A percentile compares a stretch with the other conserved stretches of the same genome.
Evolutionary conservation across 1,139 yeast species (phyloP).

Genomic region (Candida sanyaensis): DNA sequence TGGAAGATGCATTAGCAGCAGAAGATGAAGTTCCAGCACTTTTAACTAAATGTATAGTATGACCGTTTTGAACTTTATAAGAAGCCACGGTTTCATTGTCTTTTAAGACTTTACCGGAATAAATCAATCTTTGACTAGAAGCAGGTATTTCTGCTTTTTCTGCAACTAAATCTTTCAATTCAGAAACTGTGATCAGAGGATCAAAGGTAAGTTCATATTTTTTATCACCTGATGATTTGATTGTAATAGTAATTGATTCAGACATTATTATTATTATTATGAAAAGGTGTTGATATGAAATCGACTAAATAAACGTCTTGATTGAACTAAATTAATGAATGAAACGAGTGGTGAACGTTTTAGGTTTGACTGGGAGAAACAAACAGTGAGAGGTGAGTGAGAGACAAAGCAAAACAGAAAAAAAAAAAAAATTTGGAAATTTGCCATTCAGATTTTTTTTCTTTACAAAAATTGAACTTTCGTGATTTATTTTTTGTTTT

Average conservation of each 20-base stretch:
- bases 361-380: not conserved
- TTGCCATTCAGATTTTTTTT: constrained; percentile 1
- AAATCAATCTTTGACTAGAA: constrained; percentile 81
- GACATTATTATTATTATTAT: constrained; percentile 23
- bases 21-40: constrained; percentile 41
- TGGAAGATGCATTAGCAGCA: constrained; percentile 21
- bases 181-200: constrained; percentile 57
- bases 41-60: constrained; percentile 86
- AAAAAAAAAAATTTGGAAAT: not conserved
- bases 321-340: too few species aligned
- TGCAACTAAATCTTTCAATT: constrained; percentile 68
- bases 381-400: not conserved
- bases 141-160: constrained; percentile 64
- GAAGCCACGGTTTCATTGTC: constrained; percentile 72
- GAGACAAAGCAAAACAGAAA: not conserved
- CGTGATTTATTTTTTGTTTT: too few species aligned
- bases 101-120: constrained; percentile 90
- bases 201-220: constrained; percentile 68
- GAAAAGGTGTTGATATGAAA: too few species aligned
- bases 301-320: too few species aligned
- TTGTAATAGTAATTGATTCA: constrained; percentile 28
- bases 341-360: not conserved
- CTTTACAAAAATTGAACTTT: not conserved
- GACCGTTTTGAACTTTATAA: constrained; percentile 84
- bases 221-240: constrained; percentile 72